A percentile compares a stretch with the other conserved stretches of the same genome.
Conservation (phyloP, 2,329 filamentous ascomycete species). For the Colletotrichum caudatum region DNA sequence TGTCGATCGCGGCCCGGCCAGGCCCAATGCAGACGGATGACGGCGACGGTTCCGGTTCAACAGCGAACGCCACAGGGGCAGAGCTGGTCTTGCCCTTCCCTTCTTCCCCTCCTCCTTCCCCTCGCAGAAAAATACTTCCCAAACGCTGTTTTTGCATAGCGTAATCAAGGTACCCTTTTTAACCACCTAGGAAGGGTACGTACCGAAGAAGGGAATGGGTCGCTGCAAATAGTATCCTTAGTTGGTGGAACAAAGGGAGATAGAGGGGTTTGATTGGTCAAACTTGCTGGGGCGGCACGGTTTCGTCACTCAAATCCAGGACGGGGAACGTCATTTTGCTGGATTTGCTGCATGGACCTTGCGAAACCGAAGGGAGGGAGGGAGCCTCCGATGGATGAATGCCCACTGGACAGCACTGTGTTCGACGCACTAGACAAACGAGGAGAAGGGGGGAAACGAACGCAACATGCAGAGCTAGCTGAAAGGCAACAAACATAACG, state of each 20-base stretch:
- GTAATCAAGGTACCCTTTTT: neutral
- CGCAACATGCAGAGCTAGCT: neutral
- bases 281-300: neutral
- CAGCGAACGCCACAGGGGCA: conserved; percentile 26
- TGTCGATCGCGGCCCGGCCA: neutral
- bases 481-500: neutral
- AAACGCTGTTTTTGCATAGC: conserved; percentile 1
- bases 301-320: conserved; percentile 26
- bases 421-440: neutral
- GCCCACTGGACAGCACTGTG: neutral
- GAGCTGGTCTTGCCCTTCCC: neutral
- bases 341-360: conserved; percentile 33
- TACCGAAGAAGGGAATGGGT: neutral
- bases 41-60: conserved; percentile 15
- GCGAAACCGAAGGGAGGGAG: neutral
- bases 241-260: neutral
- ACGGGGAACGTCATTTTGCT: conserved; percentile 37
- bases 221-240: neutral
- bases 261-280: conserved; percentile 4
- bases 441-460: neutral
- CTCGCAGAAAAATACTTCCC: neutral
- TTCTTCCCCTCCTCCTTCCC: neutral
- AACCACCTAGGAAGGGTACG: neutral
- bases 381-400: neutral
- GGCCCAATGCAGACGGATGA: conserved; percentile 18